phyloP scores from a whole-genome alignment of 2,329 filamentous ascomycete species.

The Alternaria solani region DNA sequence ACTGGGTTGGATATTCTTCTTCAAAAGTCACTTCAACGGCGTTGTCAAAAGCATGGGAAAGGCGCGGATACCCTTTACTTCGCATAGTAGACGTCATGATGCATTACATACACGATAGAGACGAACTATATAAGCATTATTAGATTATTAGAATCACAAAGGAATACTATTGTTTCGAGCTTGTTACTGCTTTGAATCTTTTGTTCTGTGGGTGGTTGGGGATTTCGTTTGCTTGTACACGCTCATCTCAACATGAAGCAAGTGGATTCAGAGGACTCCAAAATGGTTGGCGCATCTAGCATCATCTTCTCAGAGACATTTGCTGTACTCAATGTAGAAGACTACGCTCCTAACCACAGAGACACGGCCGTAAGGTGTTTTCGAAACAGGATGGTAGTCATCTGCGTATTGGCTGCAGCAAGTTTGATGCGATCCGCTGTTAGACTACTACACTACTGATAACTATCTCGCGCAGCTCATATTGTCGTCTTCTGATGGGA shows the following conservation, averaged over 20 bases:
- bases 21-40: slow-evolving; percentile 11
- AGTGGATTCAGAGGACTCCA: background rate
- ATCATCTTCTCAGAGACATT: slow-evolving; percentile 18
- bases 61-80: slow-evolving; percentile 20
- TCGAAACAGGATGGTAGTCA: slow-evolving; percentile 37
- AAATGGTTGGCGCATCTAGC: slow-evolving; percentile 3
- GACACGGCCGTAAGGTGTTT: slow-evolving; percentile 25
- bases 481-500: slow-evolving; percentile 43
- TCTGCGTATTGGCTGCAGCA: slow-evolving; percentile 41
- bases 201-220: background rate
- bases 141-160: background rate
- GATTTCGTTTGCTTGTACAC: background rate
- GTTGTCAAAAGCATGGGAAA: slow-evolving; percentile 19
- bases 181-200: background rate
- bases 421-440: slow-evolving; percentile 35
- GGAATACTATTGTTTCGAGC: background rate
- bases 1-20: background rate
- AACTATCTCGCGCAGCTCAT: slow-evolving; percentile 40
- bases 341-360: slow-evolving; percentile 22
- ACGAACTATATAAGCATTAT: slow-evolving; percentile 8
- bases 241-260: background rate
- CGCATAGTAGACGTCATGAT: slow-evolving; percentile 6
- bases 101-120: slow-evolving; percentile 18
- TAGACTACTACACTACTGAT: slow-evolving; percentile 41
- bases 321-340: slow-evolving; percentile 27